These are phyloP conservation scores for Sindora glabra DNA, from an alignment of 306 rosid species.

Conservation along the genomic window DNA sequence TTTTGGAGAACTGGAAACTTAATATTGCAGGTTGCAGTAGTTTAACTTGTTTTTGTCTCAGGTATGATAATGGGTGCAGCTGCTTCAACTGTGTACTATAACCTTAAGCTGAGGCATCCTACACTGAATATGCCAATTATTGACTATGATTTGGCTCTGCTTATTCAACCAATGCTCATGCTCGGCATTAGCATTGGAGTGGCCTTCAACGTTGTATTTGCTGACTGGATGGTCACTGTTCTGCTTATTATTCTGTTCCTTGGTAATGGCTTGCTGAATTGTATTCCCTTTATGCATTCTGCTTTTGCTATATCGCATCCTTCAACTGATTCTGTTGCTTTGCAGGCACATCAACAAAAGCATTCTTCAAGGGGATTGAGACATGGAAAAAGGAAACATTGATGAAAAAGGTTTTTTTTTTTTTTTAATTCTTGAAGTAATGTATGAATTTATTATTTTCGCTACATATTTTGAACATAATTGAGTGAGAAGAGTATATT, in stretches of 20 bases:
- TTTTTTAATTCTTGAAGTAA: neutral
- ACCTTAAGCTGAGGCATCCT: slow-evolving; percentile 79
- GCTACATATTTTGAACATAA: neutral
- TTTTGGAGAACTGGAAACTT: too few relatives aligned
- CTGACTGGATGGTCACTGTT: slow-evolving; percentile 94
- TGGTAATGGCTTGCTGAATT: slow-evolving; percentile 31
- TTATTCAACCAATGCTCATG: slow-evolving; percentile 95
- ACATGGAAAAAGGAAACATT: slow-evolving; percentile 94
- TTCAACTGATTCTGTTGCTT: neutral
- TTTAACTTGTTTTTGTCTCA: slow-evolving; percentile 22
- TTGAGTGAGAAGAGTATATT: neutral
- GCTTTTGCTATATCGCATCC: neutral
- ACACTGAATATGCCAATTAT: slow-evolving; percentile 64
- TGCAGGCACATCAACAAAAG: slow-evolving; percentile 76
- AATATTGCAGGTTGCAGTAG: neutral
- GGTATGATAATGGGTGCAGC: slow-evolving; percentile 98
- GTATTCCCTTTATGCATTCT: neutral
- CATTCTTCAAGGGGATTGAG: slow-evolving; percentile 76
- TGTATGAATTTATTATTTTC: too few relatives aligned
- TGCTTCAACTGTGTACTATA: slow-evolving; percentile 72
- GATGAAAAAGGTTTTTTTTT: slow-evolving; percentile 55
- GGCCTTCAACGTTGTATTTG: slow-evolving; percentile 71
- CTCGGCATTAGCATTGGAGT: slow-evolving; percentile 94
- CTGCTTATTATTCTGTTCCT: slow-evolving; percentile 72
- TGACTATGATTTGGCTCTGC: slow-evolving; percentile 84